phyloP scores from a whole-genome alignment of 495 filamentous ascomycete genomes.

The Penicillium alfredii region DNA sequence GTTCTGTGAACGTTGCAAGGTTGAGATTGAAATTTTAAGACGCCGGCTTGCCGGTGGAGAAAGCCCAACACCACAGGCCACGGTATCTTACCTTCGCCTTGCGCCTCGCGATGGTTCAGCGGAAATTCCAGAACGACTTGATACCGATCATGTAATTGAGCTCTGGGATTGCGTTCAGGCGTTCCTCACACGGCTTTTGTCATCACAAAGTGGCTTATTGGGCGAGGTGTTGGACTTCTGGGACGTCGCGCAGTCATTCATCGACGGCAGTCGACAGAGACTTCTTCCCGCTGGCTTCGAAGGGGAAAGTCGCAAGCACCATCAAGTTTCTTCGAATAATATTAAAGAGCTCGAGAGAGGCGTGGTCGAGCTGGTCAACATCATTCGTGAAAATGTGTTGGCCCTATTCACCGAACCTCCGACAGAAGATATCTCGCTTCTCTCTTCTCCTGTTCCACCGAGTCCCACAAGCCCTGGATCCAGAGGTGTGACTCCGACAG shows the following conservation, averaged over 20 bases:
- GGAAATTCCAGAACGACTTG: conserved; percentile 51
- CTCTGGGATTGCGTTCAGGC: conserved; percentile 80
- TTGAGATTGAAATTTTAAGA: conserved; percentile 86
- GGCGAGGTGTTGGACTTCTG: conserved; percentile 90
- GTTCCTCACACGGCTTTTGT: conserved; percentile 62
- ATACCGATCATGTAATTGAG: conserved; percentile 71
- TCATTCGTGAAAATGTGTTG: conserved; percentile 71
- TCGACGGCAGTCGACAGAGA: conserved; percentile 77
- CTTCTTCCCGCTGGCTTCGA: conserved; percentile 78
- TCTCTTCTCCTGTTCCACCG: conserved; percentile 71
- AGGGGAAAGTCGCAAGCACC: conserved; percentile 75
- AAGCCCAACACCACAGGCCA: conserved; percentile 58
- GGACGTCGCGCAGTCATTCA: conserved; percentile 86
- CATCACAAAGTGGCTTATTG: conserved; percentile 68
- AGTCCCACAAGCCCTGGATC: conserved; percentile 64
- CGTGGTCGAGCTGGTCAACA: conserved; percentile 68
- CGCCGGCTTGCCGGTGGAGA: conserved; percentile 69
- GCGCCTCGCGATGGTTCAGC: conserved; percentile 57
- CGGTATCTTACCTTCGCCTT: conserved; percentile 67
- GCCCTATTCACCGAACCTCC: conserved; percentile 85
- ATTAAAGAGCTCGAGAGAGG: conserved; percentile 69
- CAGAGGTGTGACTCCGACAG: conserved; percentile 44
- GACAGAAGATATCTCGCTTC: conserved; percentile 77
- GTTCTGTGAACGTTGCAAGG: conserved; percentile 73
- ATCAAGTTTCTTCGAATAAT: conserved; percentile 68